Evolutionary conservation across 2,329 filamentous ascomycete species (phyloP).

Genomic region (Colletotrichum zoysiae): DNA sequence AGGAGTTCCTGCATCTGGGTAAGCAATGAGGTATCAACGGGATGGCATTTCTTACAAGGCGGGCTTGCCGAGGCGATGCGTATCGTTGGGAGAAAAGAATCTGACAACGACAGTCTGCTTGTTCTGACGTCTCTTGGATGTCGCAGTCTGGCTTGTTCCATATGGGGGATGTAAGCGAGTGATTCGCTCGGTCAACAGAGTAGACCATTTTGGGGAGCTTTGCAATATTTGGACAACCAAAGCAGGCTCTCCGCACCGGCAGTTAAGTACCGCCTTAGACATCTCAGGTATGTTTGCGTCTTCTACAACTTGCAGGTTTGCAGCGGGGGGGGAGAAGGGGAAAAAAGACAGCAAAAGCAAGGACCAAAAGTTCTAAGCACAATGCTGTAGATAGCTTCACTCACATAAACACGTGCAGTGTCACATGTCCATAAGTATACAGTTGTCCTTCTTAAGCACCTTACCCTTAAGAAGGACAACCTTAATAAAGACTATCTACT

Average conservation of each 20-base stretch:
- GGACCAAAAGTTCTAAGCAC: constrained; percentile 18
- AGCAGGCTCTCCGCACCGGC: constrained; percentile 13
- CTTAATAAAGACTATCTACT: no score
- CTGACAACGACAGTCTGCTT: constrained; percentile 14
- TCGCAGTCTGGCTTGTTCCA: background rate
- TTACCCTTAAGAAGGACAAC: no score
- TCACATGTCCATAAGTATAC: no score
- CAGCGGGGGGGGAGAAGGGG: no score
- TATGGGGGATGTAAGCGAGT: background rate
- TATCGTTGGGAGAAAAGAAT: constrained; percentile 1
- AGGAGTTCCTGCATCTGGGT: constrained; percentile 32
- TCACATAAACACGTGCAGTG: no score
- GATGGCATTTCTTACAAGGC: background rate
- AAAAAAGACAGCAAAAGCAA: no score
- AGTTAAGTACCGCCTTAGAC: constrained; percentile 9
- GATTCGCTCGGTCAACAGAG: background rate
- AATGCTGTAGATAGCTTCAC: no score
- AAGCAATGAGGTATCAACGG: constrained; percentile 12
- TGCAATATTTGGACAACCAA: background rate
- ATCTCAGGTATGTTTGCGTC: background rate
- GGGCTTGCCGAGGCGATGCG: constrained; percentile 17
- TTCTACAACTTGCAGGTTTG: background rate
- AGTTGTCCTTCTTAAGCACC: no score
- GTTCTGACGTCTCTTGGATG: background rate
- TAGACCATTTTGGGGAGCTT: background rate